Percentiles rank a stretch among this genome's conserved stretches.
Conservation (phyloP, 495 filamentous ascomycete genomes). For the Aspergillus sparsus region DNA sequence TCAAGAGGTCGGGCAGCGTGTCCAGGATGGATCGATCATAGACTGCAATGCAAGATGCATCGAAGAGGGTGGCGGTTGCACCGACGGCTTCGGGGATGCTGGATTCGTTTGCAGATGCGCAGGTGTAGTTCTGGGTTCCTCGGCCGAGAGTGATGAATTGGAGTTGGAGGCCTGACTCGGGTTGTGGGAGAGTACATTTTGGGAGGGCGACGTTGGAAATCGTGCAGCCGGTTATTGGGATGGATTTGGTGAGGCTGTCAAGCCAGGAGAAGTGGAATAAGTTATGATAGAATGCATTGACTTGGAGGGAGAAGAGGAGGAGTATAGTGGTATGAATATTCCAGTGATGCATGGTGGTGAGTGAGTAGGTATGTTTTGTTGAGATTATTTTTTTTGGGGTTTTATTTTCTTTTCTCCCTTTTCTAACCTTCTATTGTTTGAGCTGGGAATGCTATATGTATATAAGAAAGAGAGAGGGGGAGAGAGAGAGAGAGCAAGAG, state of each 20-base stretch:
- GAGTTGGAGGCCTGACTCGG: conserved; percentile 49
- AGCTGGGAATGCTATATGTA: no score
- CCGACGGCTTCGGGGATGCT: conserved; percentile 48
- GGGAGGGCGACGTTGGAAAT: conserved; percentile 28
- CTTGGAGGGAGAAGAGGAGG: conserved; percentile 5
- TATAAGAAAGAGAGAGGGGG: no score
- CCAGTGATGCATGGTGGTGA: neutral
- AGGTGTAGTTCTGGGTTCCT: conserved; percentile 80
- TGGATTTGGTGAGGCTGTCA: conserved; percentile 6
- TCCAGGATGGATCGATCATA: conserved; percentile 24
- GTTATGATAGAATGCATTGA: neutral
- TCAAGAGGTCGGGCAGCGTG: conserved; percentile 40
- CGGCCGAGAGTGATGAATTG: conserved; percentile 67
- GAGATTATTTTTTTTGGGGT: neutral
- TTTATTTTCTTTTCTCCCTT: no score
- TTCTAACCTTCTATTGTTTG: no score
- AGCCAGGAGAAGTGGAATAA: neutral
- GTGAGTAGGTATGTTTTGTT: neutral
- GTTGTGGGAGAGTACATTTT: conserved; percentile 41
- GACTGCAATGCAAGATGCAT: conserved; percentile 53
- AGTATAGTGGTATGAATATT: neutral
- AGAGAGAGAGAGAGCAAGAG: no score
- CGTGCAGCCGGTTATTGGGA: conserved; percentile 34
- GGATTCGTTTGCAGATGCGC: conserved; percentile 37
- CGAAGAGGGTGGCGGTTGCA: conserved; percentile 68